Base-by-base conservation (phyloP, 1,139 yeast genomes). In the Suhomyces yuchorum region DNA sequence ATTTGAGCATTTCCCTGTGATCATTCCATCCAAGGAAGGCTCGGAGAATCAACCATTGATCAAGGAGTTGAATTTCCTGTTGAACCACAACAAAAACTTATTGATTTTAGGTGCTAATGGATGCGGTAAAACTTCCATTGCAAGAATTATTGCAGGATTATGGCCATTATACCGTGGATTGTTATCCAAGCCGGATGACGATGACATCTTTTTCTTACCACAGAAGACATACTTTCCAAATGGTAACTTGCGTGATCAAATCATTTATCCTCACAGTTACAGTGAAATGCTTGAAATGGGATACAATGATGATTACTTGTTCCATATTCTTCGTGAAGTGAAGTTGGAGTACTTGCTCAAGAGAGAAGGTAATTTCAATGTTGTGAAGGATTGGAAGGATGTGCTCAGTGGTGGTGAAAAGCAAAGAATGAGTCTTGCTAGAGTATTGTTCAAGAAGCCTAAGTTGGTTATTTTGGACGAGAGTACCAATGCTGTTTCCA, bases 331-430 rank as follows among this genome's bases (percentile, higher is more conserved):
- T 56, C 73, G 81, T 48, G 86, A 85, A 60, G 97, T 91, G 40
- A 86, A 85, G 56, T 74, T 92, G 51, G 96, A 87, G 43, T 90
- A 92, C 63, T 73, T 92, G 43, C 76, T 90, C 45, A 71, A 73
- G 44, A 75, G 87, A 53, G 86, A 82, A 60, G 87, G 87, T 7
- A 75, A 71, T 56, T 80, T 81, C 72, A 81, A 81, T 50, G 81
- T 80, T 33, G 70, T 69, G 47, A 85, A 86, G 55, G 91, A 85
- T 57, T 92, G 98, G 98, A 85, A 85, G 61, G 96, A 87, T 63
- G 89, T 92, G 15, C 79, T 92, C 57, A 86, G 96, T 66, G 98
- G 98, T 15, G 98, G 98, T 47, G 98, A 92, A 65, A 87, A 90
- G 70, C 98, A 92, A 71, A 81, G 97, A 60, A 80, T 91, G 63